Conservation (phyloP, 768 basidiomycete genomes). For the Pseudohyphozyma bogoriensis region DNA sequence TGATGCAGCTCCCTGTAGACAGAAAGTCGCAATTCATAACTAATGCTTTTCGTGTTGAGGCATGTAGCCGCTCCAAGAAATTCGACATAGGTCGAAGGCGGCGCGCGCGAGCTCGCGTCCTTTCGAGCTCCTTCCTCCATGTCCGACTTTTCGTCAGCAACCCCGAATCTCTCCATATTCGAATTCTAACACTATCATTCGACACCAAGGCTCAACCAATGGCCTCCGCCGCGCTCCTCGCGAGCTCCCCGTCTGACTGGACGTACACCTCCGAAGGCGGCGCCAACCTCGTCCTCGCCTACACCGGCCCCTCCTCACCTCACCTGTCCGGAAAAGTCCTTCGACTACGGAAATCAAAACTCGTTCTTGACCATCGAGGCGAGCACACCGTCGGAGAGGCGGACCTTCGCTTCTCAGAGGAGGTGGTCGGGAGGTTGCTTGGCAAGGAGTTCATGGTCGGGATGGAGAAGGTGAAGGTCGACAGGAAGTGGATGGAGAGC, state of each 20-base stretch:
- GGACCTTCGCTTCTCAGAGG: constrained; percentile 51
- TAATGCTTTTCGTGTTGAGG: no score
- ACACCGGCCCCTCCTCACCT: constrained; percentile 48
- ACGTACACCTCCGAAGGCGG: constrained; percentile 85
- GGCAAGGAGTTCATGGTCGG: constrained; percentile 52
- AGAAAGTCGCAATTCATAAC: no score
- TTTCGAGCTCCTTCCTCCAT: no score
- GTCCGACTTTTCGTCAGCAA: no score
- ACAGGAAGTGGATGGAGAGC: constrained; percentile 51
- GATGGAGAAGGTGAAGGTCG: constrained; percentile 7
- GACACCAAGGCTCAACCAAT: no score
- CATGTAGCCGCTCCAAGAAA: no score
- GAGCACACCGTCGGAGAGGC: constrained; percentile 41
- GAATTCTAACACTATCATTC: no score
- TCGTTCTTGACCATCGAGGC: constrained; percentile 36
- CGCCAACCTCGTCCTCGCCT: constrained; percentile 78
- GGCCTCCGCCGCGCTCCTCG: no score
- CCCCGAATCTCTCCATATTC: no score
- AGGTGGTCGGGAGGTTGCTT: constrained; percentile 57
- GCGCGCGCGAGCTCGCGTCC: no score
- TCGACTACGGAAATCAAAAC: constrained; percentile 57
- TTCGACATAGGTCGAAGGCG: no score
- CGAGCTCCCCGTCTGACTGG: constrained; percentile 50
- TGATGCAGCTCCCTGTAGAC: no score
- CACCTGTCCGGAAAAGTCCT: constrained; percentile 55